Evolutionary conservation across 2,329 filamentous ascomycete species (phyloP), one percentile per base, ranked within the genome.

Genomic region (Onygenales sp.): DNA sequence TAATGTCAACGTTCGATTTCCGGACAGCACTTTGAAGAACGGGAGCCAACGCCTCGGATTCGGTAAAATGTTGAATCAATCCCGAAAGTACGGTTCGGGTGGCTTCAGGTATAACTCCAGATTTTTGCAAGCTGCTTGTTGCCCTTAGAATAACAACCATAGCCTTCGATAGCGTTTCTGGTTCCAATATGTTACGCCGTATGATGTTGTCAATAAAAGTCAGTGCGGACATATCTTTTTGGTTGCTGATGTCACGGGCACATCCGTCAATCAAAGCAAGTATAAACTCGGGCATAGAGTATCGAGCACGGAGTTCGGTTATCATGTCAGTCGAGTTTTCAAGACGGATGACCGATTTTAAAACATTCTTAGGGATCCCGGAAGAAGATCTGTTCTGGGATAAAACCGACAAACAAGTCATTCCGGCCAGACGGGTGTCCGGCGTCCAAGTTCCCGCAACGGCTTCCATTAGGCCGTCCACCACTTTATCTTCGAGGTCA

Each of bases 401-500:
- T 43, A 97, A 75, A 17, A 95, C 83, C 3, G 87, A 84, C 51
- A 97, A 72, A 64, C 88, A 94, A 10, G 89, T 83, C 1, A 96
- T 76, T 9, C 85, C 90, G 13, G 87, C 82, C 14, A 82, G 78
- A 2, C 85, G 70, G 0, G 87, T 94, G 56, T 90, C 85, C 43
- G 76, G 71, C 2, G 83, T 86, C 84, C 89, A 94, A 7, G 87
- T 88, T 32, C 79, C 73, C 7, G 87, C 85, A 36, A 95, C 81
- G 58, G 91, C 89, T 63, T 95, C 88, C 89, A 97, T 95, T 63
- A 98, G 79, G 1, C 85, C 84, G 52, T 87, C 84, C n/a, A 97
- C 76, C 2, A 91, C 81, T 54, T 81, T 80, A 62, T 97, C 90
- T 46, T 87, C 82, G 11, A 97, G 77, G 47, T 81, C 79, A 0